Conservation (phyloP, 2,329 filamentous ascomycete genomes). For the Aspergillus ochraceoroseus region DNA sequence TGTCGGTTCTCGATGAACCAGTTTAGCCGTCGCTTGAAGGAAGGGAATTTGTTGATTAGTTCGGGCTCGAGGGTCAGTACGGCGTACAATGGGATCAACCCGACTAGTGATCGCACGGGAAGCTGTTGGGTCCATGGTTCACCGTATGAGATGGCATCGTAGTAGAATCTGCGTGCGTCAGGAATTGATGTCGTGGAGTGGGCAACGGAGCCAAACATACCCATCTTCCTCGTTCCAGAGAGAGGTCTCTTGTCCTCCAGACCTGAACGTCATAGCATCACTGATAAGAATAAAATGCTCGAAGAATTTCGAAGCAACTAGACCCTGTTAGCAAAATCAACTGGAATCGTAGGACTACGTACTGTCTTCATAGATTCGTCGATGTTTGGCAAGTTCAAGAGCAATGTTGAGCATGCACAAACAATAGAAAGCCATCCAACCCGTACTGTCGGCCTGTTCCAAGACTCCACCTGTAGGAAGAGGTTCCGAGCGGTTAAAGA, state of each 20-base stretch:
- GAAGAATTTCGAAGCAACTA: conserved; percentile 93
- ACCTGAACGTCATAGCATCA: conserved; percentile 89
- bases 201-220: conserved; percentile 42
- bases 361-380: conserved; percentile 86
- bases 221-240: conserved; percentile 93
- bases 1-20: conserved; percentile 90
- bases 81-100: conserved; percentile 87
- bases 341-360: conserved; percentile 13
- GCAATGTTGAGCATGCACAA: conserved; percentile 96
- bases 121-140: conserved; percentile 90
- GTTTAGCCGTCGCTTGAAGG: conserved; percentile 85
- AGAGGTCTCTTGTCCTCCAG: conserved; percentile 67
- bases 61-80: conserved; percentile 90
- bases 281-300: conserved; percentile 98
- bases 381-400: conserved; percentile 89
- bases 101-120: conserved; percentile 85
- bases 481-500: conserved; percentile 95
- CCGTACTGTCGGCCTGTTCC: conserved; percentile 94
- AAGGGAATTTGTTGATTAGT: conserved; percentile 82
- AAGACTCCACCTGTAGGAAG: conserved; percentile 87
- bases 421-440: conserved; percentile 99
- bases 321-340: conserved; percentile 7
- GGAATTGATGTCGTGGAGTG: background rate
- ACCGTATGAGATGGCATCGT: conserved; percentile 95
- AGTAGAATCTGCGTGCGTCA: conserved; percentile 67